phyloP scores from a whole-genome alignment of 176 grass and related monocot species.

The Puccinellia tenuiflora region DNA sequence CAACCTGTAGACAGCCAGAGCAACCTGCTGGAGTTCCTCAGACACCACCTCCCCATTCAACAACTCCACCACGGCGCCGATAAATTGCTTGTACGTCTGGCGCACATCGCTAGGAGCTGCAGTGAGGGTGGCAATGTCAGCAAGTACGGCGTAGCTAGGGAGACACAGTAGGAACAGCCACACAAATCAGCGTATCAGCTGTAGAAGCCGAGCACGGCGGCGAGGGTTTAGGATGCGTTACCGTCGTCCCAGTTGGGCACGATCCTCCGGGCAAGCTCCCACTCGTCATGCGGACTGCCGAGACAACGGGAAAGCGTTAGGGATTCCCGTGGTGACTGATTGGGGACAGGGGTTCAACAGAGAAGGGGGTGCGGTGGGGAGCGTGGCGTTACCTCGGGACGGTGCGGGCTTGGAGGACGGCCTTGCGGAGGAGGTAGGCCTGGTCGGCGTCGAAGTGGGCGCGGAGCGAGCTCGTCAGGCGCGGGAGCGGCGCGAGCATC shows the following conservation, averaged over 20 bases:
- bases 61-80: slow-evolving; percentile 64
- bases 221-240: slow-evolving; percentile 26
- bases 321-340: not conserved
- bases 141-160: not conserved
- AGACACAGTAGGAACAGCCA: not conserved
- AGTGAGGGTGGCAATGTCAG: slow-evolving; percentile 11
- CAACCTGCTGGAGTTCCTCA: slow-evolving; percentile 75
- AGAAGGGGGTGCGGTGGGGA: not conserved
- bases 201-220: not conserved
- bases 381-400: slow-evolving; percentile 43
- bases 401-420: slow-evolving; percentile 59
- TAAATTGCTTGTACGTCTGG: slow-evolving; percentile 81
- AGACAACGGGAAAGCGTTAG: slow-evolving; percentile 18
- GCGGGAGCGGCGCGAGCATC: slow-evolving; percentile 83
- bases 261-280: slow-evolving; percentile 64
- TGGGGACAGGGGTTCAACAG: not conserved
- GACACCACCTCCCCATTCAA: slow-evolving; percentile 73
- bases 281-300: slow-evolving; percentile 63
- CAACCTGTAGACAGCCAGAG: slow-evolving; percentile 54
- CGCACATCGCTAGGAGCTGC: slow-evolving; percentile 71
- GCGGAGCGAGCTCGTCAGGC: slow-evolving; percentile 69
- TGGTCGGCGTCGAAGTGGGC: slow-evolving; percentile 70
- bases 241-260: slow-evolving; percentile 86
- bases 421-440: slow-evolving; percentile 88
- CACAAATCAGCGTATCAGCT: not conserved